Conservation (phyloP, 2,329 filamentous ascomycete genomes). For the Lecanosticta acicola region DNA sequence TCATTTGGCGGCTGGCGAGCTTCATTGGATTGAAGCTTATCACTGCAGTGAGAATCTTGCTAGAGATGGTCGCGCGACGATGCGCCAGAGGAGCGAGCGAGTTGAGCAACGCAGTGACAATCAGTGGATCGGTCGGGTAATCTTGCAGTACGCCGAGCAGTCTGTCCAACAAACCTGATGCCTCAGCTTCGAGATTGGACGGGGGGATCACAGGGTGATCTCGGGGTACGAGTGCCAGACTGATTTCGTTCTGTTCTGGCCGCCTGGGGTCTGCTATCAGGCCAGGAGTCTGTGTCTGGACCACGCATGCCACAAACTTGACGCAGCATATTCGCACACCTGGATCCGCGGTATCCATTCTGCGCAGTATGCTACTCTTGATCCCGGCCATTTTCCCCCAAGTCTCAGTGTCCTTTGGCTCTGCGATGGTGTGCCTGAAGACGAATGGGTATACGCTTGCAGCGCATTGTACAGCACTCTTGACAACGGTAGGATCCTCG, state of each 20-base stretch:
- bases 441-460: conserved; percentile 91
- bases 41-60: conserved; percentile 77
- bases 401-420: conserved; percentile 69
- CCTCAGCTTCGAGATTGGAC: conserved; percentile 83
- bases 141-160: conserved; percentile 82
- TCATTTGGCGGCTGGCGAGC: conserved; percentile 48
- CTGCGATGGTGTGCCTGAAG: conserved; percentile 86
- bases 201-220: conserved; percentile 76
- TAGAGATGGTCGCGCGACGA: conserved; percentile 71
- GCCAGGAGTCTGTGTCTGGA: conserved; percentile 85
- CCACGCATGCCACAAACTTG: conserved; percentile 92
- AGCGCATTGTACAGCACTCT: conserved; percentile 78
- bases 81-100: conserved; percentile 77
- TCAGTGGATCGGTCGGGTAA: conserved; percentile 71
- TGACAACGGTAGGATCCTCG: conserved; percentile 74
- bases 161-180: conserved; percentile 81
- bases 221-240: conserved; percentile 74
- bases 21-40: conserved; percentile 89
- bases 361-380: conserved; percentile 78
- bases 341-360: conserved; percentile 75
- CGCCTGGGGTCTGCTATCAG: conserved; percentile 76
- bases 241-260: conserved; percentile 74
- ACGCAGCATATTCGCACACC: conserved; percentile 88
- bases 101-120: conserved; percentile 89
- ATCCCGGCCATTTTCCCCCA: conserved; percentile 88